Conservation (phyloP, 1,139 yeast species). For the Nakaseomyces delphensis region DNA sequence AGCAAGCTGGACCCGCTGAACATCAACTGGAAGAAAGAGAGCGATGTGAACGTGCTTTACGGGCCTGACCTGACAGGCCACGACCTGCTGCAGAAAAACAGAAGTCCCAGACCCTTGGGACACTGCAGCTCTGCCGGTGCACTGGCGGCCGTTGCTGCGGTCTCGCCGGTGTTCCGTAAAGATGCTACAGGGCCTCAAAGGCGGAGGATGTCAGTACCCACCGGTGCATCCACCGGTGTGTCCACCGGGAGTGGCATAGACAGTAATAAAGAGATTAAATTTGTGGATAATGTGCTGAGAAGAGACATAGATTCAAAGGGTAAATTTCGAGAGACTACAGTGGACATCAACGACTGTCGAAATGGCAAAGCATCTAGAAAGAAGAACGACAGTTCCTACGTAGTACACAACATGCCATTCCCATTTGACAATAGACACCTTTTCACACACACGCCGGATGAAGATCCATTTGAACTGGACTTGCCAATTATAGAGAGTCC, state of each 20-base stretch:
- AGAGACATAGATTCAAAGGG: conserved; percentile 13
- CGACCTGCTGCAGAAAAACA: conserved; percentile 7
- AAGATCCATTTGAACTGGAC: conserved; percentile 1
- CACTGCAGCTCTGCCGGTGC: too few species aligned
- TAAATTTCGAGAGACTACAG: conserved; percentile 9
- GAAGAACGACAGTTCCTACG: conserved; percentile 1
- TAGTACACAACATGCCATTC: neutral
- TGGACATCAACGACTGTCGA: conserved; percentile 10
- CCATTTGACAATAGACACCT: conserved; percentile 2
- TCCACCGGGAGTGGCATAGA: neutral
- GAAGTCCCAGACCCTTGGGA: too few species aligned
- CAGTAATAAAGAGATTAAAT: conserved; percentile 6
- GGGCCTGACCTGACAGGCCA: conserved; percentile 19
- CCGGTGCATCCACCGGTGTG: too few species aligned
- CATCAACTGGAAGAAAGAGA: conserved; percentile 24
- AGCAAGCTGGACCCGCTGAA: conserved; percentile 16
- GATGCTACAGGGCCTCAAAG: too few species aligned
- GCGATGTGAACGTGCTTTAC: conserved; percentile 20
- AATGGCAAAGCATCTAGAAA: neutral
- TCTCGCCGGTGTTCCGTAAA: too few species aligned
- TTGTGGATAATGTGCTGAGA: conserved; percentile 11
- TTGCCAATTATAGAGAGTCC: neutral
- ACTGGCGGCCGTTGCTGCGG: too few species aligned
- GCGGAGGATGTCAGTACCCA: too few species aligned
- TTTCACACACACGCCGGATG: conserved; percentile 1